Conservation (phyloP, 2,329 filamentous ascomycete species). For the Escovopsis sp. region DNA sequence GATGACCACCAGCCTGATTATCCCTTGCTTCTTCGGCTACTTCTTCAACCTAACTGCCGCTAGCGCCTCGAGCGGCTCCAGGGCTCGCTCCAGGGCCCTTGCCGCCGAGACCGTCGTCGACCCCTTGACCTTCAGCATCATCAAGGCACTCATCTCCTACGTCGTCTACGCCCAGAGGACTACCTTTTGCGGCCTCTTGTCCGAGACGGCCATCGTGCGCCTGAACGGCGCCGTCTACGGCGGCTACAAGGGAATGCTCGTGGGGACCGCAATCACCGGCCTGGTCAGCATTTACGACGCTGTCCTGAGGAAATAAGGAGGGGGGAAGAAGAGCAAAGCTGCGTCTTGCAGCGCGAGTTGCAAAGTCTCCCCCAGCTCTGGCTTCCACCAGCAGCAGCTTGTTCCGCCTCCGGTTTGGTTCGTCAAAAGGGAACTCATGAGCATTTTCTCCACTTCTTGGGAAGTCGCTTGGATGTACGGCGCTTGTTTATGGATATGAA, state of each 20-base stretch:
- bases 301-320: conserved; percentile 48
- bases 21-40: conserved; percentile 64
- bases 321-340: background rate
- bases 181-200: conserved; percentile 47
- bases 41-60: conserved; percentile 73
- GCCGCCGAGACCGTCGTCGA: conserved; percentile 51
- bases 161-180: conserved; percentile 61
- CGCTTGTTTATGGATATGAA: background rate
- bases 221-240: conserved; percentile 56
- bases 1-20: conserved; percentile 53
- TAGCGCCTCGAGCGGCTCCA: conserved; percentile 23
- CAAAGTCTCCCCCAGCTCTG: background rate
- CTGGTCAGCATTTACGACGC: conserved; percentile 65
- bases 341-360: background rate
- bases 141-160: conserved; percentile 70
- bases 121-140: conserved; percentile 79
- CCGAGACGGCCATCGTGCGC: conserved; percentile 41
- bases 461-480: background rate
- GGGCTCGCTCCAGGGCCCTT: conserved; percentile 27
- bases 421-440: no score
- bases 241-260: conserved; percentile 54
- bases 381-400: background rate
- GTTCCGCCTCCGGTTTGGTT: no score
- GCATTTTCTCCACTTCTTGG: background rate
- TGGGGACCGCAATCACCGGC: conserved; percentile 52